Percentiles rank a stretch among this genome's conserved stretches.
Evolutionary conservation across 2,329 filamentous ascomycete species (phyloP).

Genomic region (Fusarium citri): DNA sequence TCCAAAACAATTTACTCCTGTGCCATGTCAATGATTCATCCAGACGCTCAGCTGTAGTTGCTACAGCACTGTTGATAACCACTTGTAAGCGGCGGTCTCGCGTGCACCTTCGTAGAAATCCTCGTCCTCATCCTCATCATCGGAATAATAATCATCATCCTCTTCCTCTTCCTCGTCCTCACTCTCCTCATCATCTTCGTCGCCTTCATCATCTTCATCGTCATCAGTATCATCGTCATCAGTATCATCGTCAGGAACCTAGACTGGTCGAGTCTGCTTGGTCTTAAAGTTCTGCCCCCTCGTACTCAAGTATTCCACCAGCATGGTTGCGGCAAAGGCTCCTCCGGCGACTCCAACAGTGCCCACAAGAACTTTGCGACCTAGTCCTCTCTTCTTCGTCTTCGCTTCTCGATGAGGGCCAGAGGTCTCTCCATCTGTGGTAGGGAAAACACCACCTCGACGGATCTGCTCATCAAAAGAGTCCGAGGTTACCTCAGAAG

Average conservation of each 20-base stretch:
- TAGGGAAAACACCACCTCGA: constrained; percentile 68
- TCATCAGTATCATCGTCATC: neutral
- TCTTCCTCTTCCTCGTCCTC: neutral
- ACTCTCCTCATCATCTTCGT: too few relatives aligned
- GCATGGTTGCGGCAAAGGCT: constrained; percentile 68
- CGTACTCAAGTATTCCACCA: constrained; percentile 67
- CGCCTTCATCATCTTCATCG: too few relatives aligned
- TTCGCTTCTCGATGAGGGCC: constrained; percentile 34
- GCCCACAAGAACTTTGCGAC: constrained; percentile 63
- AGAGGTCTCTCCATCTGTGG: constrained; percentile 64
- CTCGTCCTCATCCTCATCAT: neutral
- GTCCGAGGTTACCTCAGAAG: constrained; percentile 56
- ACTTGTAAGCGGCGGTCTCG: neutral
- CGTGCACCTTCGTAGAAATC: neutral
- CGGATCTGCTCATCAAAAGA: constrained; percentile 68
- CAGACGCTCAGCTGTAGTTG: neutral
- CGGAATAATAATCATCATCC: too few relatives aligned
- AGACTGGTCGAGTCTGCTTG: constrained; percentile 35
- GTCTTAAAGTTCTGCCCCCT: constrained; percentile 51
- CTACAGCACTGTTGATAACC: neutral
- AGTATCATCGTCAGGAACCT: neutral
- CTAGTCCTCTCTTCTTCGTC: constrained; percentile 55
- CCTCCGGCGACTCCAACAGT: constrained; percentile 66
- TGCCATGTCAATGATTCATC: neutral
- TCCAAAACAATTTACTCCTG: constrained; percentile 7